Evolutionary conservation across 306 rosid genomes (phyloP), one percentile per base, ranked within the genome.

Genomic region (Prunus salicina): DNA sequence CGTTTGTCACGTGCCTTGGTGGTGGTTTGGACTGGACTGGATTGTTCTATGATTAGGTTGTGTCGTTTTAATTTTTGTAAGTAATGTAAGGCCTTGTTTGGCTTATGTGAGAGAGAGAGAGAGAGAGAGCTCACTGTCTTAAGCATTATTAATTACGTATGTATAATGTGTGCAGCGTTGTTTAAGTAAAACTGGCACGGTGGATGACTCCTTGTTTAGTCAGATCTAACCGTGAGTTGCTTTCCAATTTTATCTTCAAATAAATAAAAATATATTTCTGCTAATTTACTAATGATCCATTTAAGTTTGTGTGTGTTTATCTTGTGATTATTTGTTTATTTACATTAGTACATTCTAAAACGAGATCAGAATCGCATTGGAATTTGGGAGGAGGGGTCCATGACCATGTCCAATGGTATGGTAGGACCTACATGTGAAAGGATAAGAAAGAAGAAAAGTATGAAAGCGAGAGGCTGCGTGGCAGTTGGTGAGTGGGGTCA

Each of bases 1-100:
- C 13, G 56, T 50, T 43, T 30, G 58, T 73, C 74, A 66, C 76
- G 74, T 77, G 73, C 2, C 25, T 34, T 4, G 16, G 7, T 34
- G 64, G 8, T 41, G 47, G 58, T 60, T 55, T 32, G 43, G 43
- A 38, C 43, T 38, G 43, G 43, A 38, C 43, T 38, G 43, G 43
- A 38, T 13, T 61, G 46, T 46, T 5, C 7, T 38, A 9, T 7
- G 63, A 16, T 10, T 72, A 51, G 75, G 57, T 62, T 7, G 43
- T 7, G 69, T 66, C 60, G 62, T 53, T 13, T 28, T 10, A 10
- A 27, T 50, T 8, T 51, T 13, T 30, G 5, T 61, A 56, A 2
- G 2, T 38, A 0, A 50, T 32, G 9, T 34, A 6, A 34, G 8
- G 43, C 43, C 43, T 34, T 34, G 43, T 34, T 34, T 34, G 43